Evolutionary conservation across 2,329 filamentous ascomycete species (phyloP).

Genomic region (Xylariaceae sp.): DNA sequence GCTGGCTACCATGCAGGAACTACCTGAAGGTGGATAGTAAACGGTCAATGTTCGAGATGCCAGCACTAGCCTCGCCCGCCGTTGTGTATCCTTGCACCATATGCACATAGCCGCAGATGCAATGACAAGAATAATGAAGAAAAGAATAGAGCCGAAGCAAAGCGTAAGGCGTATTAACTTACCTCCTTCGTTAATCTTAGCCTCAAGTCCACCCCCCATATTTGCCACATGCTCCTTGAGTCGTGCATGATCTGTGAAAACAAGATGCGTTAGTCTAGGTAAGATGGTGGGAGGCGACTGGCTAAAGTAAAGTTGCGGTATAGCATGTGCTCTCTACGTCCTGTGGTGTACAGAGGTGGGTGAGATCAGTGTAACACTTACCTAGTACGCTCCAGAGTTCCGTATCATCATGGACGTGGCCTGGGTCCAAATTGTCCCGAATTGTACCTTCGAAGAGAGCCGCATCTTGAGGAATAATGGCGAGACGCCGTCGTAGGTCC

Average conservation of each 20-base stretch:
- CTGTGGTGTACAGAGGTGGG: conserved; percentile 24
- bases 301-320: conserved; percentile 21
- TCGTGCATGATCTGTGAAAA: conserved; percentile 77
- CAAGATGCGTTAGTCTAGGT: conserved; percentile 42
- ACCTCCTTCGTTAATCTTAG: conserved; percentile 92
- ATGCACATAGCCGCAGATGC: conserved; percentile 33
- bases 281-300: conserved; percentile 22
- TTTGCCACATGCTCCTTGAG: conserved; percentile 85
- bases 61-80: conserved; percentile 22
- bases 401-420: conserved; percentile 93
- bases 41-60: conserved; percentile 18
- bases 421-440: conserved; percentile 93
- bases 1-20: conserved; percentile 41
- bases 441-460: conserved; percentile 93
- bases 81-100: conserved; percentile 23
- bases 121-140: conserved; percentile 33
- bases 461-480: conserved; percentile 97
- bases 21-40: conserved; percentile 22
- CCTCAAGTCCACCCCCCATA: conserved; percentile 90
- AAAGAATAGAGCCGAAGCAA: conserved; percentile 32
- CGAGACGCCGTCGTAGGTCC: conserved; percentile 84
- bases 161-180: conserved; percentile 46
- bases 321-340: conserved; percentile 28
- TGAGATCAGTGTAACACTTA: conserved; percentile 51
- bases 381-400: conserved; percentile 95